Evolutionary conservation across 2,329 filamentous ascomycete species (phyloP).

Genomic region (Colletotrichum somersetense): DNA sequence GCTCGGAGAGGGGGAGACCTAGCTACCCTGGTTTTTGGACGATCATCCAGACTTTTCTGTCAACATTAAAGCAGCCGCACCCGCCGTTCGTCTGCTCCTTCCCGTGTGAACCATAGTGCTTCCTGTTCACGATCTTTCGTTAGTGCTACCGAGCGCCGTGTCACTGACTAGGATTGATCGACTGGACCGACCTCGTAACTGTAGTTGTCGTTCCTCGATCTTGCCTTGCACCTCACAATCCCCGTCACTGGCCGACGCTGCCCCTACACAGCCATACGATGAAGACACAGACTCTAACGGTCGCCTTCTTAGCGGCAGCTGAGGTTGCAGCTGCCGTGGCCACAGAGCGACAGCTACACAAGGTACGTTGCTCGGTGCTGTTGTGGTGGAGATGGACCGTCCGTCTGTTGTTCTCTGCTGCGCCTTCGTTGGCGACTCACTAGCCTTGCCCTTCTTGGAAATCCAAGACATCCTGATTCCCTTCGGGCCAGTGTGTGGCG

Average conservation of each 20-base stretch:
- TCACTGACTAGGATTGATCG: slow-evolving; percentile 2
- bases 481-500: neutral
- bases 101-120: slow-evolving; percentile 8
- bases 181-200: neutral
- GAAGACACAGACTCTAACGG: slow-evolving; percentile 31
- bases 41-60: slow-evolving; percentile 21
- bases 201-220: neutral
- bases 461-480: neutral
- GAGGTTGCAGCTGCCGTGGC: slow-evolving; percentile 21
- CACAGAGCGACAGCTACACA: slow-evolving; percentile 24
- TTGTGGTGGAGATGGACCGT: neutral
- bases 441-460: neutral
- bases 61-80: slow-evolving; percentile 29
- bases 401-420: neutral
- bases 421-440: neutral
- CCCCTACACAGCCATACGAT: slow-evolving; percentile 6
- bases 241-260: neutral
- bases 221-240: neutral
- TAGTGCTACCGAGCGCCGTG: slow-evolving; percentile 9
- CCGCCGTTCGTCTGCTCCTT: slow-evolving; percentile 7
- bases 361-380: slow-evolving; percentile 33
- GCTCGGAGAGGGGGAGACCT: neutral
- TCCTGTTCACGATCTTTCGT: neutral
- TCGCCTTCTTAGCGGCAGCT: slow-evolving; percentile 31
- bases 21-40: slow-evolving; percentile 19